Conservation (phyloP, 2,329 filamentous ascomycete species). For the Trichoderma semiorbis region DNA sequence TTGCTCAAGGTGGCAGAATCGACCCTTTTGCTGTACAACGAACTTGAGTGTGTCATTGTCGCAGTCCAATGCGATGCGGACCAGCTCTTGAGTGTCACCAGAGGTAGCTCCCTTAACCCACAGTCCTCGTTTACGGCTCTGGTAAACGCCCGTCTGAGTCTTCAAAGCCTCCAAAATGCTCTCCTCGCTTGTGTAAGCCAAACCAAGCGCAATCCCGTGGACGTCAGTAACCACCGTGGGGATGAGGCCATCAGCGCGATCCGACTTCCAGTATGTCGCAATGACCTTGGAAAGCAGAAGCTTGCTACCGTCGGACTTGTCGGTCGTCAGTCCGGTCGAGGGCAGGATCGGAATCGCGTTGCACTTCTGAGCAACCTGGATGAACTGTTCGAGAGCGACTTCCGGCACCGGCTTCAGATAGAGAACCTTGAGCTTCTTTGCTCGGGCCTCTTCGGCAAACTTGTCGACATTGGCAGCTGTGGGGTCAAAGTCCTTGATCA, state of each 20-base stretch:
- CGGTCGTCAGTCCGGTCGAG: constrained; percentile 65
- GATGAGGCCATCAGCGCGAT: constrained; percentile 78
- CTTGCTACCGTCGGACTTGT: constrained; percentile 56
- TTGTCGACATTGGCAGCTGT: constrained; percentile 38
- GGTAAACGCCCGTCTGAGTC: constrained; percentile 80
- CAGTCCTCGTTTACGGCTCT: constrained; percentile 89
- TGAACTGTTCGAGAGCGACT: constrained; percentile 44
- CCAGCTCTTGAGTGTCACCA: constrained; percentile 85
- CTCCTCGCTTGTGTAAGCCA: constrained; percentile 92
- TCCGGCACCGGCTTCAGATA: constrained; percentile 51
- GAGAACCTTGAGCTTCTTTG: constrained; percentile 44
- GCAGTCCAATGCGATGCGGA: constrained; percentile 83
- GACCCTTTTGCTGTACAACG: constrained; percentile 82
- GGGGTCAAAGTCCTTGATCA: constrained; percentile 52
- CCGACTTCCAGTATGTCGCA: constrained; percentile 71
- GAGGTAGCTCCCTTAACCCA: constrained; percentile 98
- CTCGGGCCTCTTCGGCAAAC: constrained; percentile 45
- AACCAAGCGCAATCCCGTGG: constrained; percentile 74
- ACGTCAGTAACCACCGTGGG: constrained; percentile 91
- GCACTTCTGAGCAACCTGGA: constrained; percentile 47
- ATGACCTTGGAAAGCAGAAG: constrained; percentile 65
- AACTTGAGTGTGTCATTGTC: constrained; percentile 92
- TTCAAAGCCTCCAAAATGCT: constrained; percentile 83
- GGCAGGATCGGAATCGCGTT: constrained; percentile 71
- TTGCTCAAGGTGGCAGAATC: constrained; percentile 92